Percentiles rank a stretch among this genome's conserved stretches.
Conservation (phyloP, 305 asterid genomes). For the Andrographis paniculata region DNA sequence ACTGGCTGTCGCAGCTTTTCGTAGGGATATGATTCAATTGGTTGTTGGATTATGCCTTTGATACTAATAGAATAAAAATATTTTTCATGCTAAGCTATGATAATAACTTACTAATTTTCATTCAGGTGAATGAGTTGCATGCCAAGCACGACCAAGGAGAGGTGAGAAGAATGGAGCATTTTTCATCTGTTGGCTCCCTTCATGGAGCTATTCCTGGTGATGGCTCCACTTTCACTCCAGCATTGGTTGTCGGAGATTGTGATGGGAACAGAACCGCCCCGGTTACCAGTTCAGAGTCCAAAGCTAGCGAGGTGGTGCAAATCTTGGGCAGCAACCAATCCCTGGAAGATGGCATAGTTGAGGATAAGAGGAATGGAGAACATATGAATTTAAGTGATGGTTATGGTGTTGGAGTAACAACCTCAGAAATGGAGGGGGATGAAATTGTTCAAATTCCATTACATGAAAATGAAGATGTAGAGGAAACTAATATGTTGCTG, state of each 20-base stretch:
- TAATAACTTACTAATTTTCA: conserved; percentile 14
- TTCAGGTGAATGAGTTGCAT: conserved; percentile 55
- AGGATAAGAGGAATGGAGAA: conserved; percentile 28
- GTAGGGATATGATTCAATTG: too few relatives aligned
- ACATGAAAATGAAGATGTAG: conserved; percentile 43
- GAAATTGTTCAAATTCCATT: conserved; percentile 76
- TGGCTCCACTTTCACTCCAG: conserved; percentile 21
- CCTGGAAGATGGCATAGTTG: conserved; percentile 25
- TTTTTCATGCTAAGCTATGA: neutral
- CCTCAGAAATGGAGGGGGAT: conserved; percentile 47
- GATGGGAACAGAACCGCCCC: conserved; percentile 17
- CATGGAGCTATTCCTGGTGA: conserved; percentile 25
- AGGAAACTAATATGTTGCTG: conserved; percentile 22
- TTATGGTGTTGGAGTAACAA: conserved; percentile 13
- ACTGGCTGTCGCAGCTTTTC: too few relatives aligned
- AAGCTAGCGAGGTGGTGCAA: conserved; percentile 24
- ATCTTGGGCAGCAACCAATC: conserved; percentile 32
- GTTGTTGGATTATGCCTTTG: neutral
- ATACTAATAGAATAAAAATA: neutral
- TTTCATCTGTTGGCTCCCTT: conserved; percentile 21
- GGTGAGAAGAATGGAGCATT: conserved; percentile 17
- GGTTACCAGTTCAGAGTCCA: conserved; percentile 25
- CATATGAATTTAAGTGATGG: conserved; percentile 20
- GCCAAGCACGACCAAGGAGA: conserved; percentile 40
- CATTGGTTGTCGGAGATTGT: conserved; percentile 22